These are phyloP conservation scores for Paragyromitra xinjiangensis DNA, from an alignment of 495 filamentous ascomycete genomes.

Conservation along the genomic window DNA sequence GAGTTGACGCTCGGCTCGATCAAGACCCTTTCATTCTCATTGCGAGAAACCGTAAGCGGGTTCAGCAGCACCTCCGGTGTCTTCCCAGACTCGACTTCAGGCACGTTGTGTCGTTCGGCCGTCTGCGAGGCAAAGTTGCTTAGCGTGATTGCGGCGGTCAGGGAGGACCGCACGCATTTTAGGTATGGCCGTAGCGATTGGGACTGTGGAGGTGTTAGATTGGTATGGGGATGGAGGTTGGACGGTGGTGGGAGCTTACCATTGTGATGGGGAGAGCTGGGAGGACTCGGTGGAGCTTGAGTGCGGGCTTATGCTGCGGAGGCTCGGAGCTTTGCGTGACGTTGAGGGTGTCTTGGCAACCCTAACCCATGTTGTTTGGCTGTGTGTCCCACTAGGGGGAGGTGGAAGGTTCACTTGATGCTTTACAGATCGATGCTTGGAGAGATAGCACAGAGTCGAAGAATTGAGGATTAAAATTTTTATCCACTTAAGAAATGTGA, in stretches of 20 bases:
- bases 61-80: conserved; percentile 96
- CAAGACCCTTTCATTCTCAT: conserved; percentile 92
- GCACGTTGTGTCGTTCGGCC: conserved; percentile 95
- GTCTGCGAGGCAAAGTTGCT: conserved; percentile 98
- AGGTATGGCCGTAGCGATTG: conserved; percentile 98
- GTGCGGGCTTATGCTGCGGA: conserved; percentile 12
- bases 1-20: conserved; percentile 97
- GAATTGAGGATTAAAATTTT: conserved; percentile 5
- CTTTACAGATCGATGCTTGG: not conserved
- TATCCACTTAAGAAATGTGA: not conserved
- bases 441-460: not conserved
- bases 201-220: conserved; percentile 67
- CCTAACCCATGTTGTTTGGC: conserved; percentile 31
- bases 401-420: not conserved
- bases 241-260: conserved; percentile 10
- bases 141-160: conserved; percentile 92
- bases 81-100: conserved; percentile 90
- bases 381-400: not conserved
- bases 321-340: conserved; percentile 46
- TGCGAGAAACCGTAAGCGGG: conserved; percentile 84
- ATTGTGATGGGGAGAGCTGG: conserved; percentile 27
- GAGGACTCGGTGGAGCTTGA: conserved; percentile 27
- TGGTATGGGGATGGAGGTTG: not conserved
- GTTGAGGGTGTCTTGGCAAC: conserved; percentile 45
- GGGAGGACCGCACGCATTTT: conserved; percentile 90